A percentile compares a stretch with the other conserved stretches of the same genome.
Conservation (phyloP, 1,284 basidiomycete genomes). For the Ganoderma lucidum region DNA sequence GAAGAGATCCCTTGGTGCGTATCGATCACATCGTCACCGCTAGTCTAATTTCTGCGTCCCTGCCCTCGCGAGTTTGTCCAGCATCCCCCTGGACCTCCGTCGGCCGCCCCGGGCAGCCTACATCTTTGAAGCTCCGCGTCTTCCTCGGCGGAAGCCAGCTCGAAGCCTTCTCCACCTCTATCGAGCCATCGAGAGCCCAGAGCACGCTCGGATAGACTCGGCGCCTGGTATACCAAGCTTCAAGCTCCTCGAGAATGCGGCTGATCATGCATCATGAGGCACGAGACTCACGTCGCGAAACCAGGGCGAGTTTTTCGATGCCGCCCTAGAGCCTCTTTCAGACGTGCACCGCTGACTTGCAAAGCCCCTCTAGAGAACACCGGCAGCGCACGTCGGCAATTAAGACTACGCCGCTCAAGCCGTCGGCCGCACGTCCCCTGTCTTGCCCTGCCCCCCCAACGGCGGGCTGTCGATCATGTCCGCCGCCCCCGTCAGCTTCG, state of each 20-base stretch:
- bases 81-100: neutral
- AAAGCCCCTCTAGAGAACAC: neutral
- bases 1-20: neutral
- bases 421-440: neutral
- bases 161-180: neutral
- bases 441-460: neutral
- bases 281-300: neutral
- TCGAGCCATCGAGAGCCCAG: neutral
- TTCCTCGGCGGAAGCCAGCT: neutral
- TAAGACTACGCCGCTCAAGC: neutral
- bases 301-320: neutral
- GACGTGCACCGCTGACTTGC: neutral
- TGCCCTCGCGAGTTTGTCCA: constrained; percentile 5
- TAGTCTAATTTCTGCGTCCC: neutral
- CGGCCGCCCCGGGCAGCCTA: neutral
- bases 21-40: neutral
- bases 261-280: neutral
- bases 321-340: neutral
- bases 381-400: neutral
- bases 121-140: neutral
- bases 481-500: neutral
- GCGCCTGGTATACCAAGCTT: neutral
- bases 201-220: neutral
- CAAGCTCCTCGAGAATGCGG: neutral
- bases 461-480: neutral